phyloP scores from a whole-genome alignment of 345 rosid species.

The Bruguiera parviflora region DNA sequence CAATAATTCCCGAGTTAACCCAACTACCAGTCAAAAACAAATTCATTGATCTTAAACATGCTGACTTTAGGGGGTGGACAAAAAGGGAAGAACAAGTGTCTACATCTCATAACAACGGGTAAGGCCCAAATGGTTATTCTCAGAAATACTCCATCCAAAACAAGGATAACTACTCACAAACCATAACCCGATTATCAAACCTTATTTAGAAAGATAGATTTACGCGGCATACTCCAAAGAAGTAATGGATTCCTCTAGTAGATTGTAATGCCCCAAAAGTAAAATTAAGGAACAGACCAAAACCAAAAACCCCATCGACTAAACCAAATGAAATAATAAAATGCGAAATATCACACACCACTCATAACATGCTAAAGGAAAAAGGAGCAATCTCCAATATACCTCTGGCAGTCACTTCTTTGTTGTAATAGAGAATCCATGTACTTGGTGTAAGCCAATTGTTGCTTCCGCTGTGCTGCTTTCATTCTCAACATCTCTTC shows the following conservation, averaged over 20 bases:
- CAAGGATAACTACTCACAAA: neutral
- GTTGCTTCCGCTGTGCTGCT: conserved; percentile 51
- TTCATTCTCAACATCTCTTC: conserved; percentile 67
- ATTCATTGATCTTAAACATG: too few species aligned
- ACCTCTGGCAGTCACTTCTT: conserved; percentile 72
- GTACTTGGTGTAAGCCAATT: conserved; percentile 63
- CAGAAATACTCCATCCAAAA: neutral
- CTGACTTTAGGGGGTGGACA: too few species aligned
- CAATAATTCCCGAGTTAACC: too few species aligned
- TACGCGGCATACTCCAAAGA: neutral
- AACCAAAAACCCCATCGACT: neutral
- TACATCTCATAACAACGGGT: too few species aligned
- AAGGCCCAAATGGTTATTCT: too few species aligned
- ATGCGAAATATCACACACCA: neutral
- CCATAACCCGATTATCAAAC: neutral
- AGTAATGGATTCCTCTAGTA: neutral
- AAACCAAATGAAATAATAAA: neutral
- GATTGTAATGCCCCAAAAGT: neutral
- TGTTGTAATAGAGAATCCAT: conserved; percentile 56
- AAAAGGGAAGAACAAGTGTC: too few species aligned
- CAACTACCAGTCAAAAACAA: too few species aligned
- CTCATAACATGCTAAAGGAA: too few species aligned
- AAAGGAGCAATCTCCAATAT: neutral
- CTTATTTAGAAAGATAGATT: neutral
- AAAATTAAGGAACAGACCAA: neutral